phyloP scores from a whole-genome alignment of 805 yeast genomes.

The Ogataea nonfermentans region DNA sequence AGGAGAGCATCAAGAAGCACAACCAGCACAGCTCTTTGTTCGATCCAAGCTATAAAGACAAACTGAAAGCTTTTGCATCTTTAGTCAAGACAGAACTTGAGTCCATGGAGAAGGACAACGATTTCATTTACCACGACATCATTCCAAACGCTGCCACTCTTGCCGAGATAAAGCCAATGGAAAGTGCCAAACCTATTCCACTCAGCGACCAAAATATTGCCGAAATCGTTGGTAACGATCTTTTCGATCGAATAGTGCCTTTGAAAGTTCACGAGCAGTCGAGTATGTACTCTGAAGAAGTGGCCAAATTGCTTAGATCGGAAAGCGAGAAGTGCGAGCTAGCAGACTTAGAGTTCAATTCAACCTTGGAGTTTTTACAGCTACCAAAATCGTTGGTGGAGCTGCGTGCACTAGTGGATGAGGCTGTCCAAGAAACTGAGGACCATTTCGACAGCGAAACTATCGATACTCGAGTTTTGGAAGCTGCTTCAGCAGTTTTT shows the following conservation, averaged over 20 bases:
- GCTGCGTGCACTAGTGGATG: conserved; percentile 38
- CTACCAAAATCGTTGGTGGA: conserved; percentile 65
- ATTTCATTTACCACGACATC: conserved; percentile 78
- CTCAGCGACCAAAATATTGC: conserved; percentile 48
- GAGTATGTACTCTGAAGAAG: conserved; percentile 86
- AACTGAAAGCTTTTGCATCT: conserved; percentile 22
- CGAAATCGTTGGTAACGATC: conserved; percentile 46
- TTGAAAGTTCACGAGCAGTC: conserved; percentile 82
- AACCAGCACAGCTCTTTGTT: conserved; percentile 18
- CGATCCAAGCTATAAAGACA: conserved; percentile 33
- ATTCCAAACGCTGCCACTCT: conserved; percentile 62
- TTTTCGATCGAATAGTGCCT: conserved; percentile 81
- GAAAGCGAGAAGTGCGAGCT: conserved; percentile 75
- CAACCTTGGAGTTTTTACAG: conserved; percentile 78
- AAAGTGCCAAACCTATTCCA: conserved; percentile 61
- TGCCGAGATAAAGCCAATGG: conserved; percentile 65
- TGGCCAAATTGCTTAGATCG: conserved; percentile 69
- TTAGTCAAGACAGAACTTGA: conserved; percentile 30
- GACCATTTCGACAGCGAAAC: conserved; percentile 27
- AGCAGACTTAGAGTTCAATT: conserved; percentile 72
- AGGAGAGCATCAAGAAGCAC: conserved; percentile 34
- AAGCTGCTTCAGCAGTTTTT: conserved; percentile 37
- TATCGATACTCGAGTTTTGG: conserved; percentile 40
- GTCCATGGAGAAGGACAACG: conserved; percentile 74
- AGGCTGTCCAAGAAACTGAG: conserved; percentile 13